A percentile compares a stretch with the other conserved stretches of the same genome.
Evolutionary conservation across 257 asterid genomes (phyloP).

Genomic region (Jacaranda mimosifolia): DNA sequence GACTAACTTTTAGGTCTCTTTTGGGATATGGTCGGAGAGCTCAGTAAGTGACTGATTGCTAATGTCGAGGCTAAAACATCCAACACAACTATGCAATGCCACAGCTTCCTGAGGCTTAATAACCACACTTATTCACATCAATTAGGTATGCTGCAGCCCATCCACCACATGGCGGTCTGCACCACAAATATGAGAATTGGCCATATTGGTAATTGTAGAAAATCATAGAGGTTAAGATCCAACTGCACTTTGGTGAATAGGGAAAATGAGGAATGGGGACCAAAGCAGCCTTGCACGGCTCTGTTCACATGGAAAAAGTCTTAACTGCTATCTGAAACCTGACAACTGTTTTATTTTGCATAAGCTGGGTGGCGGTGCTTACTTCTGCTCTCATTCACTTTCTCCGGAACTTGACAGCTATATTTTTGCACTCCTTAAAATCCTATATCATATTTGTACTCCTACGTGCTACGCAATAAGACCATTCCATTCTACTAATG

Average conservation of each 20-base stretch:
- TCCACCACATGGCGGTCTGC: background rate
- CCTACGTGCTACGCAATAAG: constrained; percentile 4
- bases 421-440: background rate
- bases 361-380: background rate
- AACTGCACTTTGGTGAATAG: too few species aligned
- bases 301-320: background rate
- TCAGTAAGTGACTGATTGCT: background rate
- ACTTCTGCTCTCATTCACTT: background rate
- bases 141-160: background rate
- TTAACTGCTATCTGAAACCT: background rate
- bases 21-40: background rate
- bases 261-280: background rate
- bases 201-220: too few species aligned
- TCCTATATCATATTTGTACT: background rate
- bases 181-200: background rate
- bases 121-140: background rate
- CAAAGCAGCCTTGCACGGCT: background rate
- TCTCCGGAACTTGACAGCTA: constrained; percentile 6
- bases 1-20: background rate
- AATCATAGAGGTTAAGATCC: too few species aligned
- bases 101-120: background rate
- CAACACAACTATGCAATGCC: background rate
- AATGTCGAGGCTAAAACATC: background rate
- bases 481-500: background rate
- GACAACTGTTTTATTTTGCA: background rate